Base-by-base conservation (phyloP, 495 filamentous ascomycete genomes). In the Bacidia gigantensis region DNA sequence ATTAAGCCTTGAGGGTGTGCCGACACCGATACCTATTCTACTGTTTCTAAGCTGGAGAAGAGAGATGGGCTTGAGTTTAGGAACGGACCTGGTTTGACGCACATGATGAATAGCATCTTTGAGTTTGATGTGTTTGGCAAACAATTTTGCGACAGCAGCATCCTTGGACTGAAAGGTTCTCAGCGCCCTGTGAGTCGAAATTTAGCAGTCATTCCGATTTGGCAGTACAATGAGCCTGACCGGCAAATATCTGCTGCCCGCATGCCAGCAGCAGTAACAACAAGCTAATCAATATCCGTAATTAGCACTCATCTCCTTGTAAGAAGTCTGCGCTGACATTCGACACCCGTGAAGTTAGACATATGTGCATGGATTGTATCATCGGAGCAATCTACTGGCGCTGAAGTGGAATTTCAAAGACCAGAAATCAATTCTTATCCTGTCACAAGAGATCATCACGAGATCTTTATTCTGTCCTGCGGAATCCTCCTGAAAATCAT, bases 101-200 rank as follows among this genome's bases (percentile, higher is more conserved):
- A 89, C 77, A 65, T 83, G 84, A 46, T 84, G 75, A 50, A 89
- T 79, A 17, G 87, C 84, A 56, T 96, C 93, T 49, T 85, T 76
- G 3, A 98, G 57, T 67, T 98, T 98, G 70, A 98, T 95, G 56
- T 98, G 92, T 63, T 98, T 98, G 7, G 93, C 90, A 65, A 98
- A 98, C 47, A 97, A 72, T 65, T 98, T 98, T 21, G 84, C 87
- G 2, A 97, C 80, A 42, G 73, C 70, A 23, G 74, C 79, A 20
- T 84, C 77, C 64, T 89, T 89, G 12, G 73, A 81, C 58, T 88
- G 83, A 61, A 88, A 94, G 49, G 76, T 74, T 29, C 85, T 79
- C 17, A 96, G 68, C 3, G 80, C 75, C 57, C 88, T 87, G 26
- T 2, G 51, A 23, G 49, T n/a, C 26, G 35, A 50, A 49, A 38